Evolutionary conservation across 139 green algal genomes (phyloP), one percentile per base, ranked within the genome.

Genomic region (Edaphochlamys debaryana): DNA sequence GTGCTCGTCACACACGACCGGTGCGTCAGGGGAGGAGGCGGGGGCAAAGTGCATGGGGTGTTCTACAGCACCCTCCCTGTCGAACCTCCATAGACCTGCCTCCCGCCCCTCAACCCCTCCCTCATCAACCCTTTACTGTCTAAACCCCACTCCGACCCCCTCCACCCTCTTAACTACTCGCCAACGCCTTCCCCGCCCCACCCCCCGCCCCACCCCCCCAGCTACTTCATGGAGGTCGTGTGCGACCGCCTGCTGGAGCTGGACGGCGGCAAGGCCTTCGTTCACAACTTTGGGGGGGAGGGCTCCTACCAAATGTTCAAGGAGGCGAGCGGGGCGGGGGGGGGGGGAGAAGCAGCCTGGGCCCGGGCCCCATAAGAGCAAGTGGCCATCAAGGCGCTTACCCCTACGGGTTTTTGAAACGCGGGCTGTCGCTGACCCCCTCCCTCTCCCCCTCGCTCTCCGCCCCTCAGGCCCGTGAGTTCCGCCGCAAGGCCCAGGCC

Each of bases 1-100:
- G 85, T 96, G 42, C 79, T 96, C 54, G 92, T 97, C 23, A 97
- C 91, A 0, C 94, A 96, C 85, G 94, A 97, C 91, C 92, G 94
- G 89, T 85, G 69, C 23, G 64, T 63, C 3, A 29, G 67, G n/a
- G 68, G 41, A 5, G 45, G n/a, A 25, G 13, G 45, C 45, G 45
- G 45, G 45, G 9, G 9, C 11, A 22, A 13, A 13, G 45, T 9
- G 13, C 11, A 22, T 9, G 11, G 9, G 45, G 45, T 54, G 45
- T 54, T 13, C 9, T 13, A 54, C 54, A 63, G 17, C 11, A 29
- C 54, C 22, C 54, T 63, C 11, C 11, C n/a, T n/a, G n/a, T n/a
- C n/a, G n/a, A n/a, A n/a, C n/a, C n/a, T n/a, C n/a, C n/a, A n/a
- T n/a, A 4, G 5, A 32, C 27, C 42, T 29, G 27, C 6, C 29